phyloP scores from a whole-genome alignment of 441 rosid species.

The Kokia cookei region DNA sequence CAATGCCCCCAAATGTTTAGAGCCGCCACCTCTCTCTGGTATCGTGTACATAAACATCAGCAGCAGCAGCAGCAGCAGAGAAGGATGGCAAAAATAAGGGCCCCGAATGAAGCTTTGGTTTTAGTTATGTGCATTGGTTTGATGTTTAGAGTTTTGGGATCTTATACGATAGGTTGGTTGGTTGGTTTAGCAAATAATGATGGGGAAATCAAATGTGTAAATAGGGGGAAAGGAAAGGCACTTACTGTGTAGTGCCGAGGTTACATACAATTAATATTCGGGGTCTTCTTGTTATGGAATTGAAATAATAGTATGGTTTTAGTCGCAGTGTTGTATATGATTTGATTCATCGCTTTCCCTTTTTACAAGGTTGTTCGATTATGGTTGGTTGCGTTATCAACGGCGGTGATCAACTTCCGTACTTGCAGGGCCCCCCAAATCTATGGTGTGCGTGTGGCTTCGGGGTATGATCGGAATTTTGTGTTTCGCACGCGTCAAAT shows the following conservation, averaged over 20 bases:
- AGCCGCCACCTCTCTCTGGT: too few species aligned
- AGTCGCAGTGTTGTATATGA: background rate
- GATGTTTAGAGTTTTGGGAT: slow-evolving; percentile 4
- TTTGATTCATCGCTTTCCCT: background rate
- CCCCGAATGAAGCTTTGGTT: too few species aligned
- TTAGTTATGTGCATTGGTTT: background rate
- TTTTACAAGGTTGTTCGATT: background rate
- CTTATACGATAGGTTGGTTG: slow-evolving; percentile 16
- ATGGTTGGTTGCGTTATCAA: background rate
- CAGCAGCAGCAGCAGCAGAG: slow-evolving; percentile 10
- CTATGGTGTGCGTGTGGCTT: background rate
- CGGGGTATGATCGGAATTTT: background rate
- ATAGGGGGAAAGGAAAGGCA: background rate
- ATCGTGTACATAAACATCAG: slow-evolving; percentile 18
- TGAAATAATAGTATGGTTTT: background rate
- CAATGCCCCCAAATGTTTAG: background rate
- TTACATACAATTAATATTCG: background rate
- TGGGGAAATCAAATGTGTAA: slow-evolving; percentile 19
- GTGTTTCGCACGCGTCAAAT: slow-evolving; percentile 11
- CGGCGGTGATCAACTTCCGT: slow-evolving; percentile 3
- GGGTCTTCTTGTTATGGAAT: slow-evolving; percentile 1
- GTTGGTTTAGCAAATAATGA: slow-evolving; percentile 12
- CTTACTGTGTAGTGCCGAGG: background rate
- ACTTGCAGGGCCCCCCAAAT: background rate
- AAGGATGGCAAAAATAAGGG: background rate